These are phyloP conservation scores for Antitrichia curtipendula DNA, from an alignment of 225 moss, liverwort and hornwort species.

Conservation along the genomic window DNA sequence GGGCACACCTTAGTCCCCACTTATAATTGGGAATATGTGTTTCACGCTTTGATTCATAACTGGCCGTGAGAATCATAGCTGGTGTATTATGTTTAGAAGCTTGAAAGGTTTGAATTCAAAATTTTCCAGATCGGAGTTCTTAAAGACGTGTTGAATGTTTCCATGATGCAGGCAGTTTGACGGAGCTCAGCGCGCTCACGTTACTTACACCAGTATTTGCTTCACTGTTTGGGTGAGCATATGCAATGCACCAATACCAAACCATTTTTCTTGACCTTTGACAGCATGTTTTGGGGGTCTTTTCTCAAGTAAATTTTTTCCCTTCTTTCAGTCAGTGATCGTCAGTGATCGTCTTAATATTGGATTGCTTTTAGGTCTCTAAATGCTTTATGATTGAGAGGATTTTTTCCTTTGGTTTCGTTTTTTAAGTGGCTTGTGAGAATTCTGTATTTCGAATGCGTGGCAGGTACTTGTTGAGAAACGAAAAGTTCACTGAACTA, in stretches of 20 bases:
- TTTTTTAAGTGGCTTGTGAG: background rate
- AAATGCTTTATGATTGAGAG: background rate
- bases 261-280: background rate
- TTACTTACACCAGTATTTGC: slow-evolving; percentile 32
- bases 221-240: slow-evolving; percentile 4
- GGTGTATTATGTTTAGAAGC: background rate
- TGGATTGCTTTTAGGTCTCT: background rate
- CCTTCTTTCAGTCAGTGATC: background rate
- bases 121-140: background rate
- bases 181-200: slow-evolving; percentile 25
- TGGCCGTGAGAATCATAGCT: background rate
- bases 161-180: slow-evolving; percentile 18
- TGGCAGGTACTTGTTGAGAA: slow-evolving; percentile 12
- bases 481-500: background rate
- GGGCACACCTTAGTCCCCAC: background rate
- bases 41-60: background rate
- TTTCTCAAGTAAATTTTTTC: background rate
- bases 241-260: background rate
- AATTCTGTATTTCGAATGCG: background rate
- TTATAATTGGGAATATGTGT: background rate
- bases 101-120: background rate
- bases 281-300: background rate
- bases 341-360: background rate
- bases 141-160: background rate
- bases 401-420: background rate